Conservation (phyloP, 306 rosid genomes). For the Astragalus glycyphyllos region DNA sequence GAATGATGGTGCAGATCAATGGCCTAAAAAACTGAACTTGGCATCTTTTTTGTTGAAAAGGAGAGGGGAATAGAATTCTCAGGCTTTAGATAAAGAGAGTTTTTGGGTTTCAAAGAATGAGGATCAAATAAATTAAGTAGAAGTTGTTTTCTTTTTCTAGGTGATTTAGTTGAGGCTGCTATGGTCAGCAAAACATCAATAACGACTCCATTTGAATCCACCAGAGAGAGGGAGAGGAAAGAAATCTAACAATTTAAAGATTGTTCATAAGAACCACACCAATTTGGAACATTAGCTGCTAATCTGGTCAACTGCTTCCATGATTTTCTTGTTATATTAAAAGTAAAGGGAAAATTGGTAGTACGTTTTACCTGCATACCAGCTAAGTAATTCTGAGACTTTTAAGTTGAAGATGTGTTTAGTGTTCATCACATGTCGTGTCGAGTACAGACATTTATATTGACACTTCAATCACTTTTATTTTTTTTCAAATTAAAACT, state of each 20-base stretch:
- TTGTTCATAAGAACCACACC: conserved; percentile 48
- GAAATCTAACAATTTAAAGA: conserved; percentile 17
- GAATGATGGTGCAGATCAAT: conserved; percentile 26
- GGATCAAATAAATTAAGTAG: conserved; percentile 22
- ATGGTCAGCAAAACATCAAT: conserved; percentile 32
- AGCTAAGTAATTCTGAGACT: too few species aligned
- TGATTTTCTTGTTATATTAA: not conserved
- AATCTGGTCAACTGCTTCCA: conserved; percentile 56
- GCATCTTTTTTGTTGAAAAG: conserved; percentile 18
- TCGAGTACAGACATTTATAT: too few species aligned
- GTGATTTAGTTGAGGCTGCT: conserved; percentile 39
- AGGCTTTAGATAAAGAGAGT: conserved; percentile 32
- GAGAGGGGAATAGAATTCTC: not conserved
- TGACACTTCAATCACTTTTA: too few species aligned
- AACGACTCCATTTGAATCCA: conserved; percentile 56
- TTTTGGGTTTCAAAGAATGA: conserved; percentile 26
- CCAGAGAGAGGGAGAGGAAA: not conserved
- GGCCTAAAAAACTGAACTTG: conserved; percentile 22
- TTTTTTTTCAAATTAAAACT: too few species aligned
- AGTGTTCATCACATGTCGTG: too few species aligned
- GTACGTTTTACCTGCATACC: too few species aligned
- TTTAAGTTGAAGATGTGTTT: too few species aligned
- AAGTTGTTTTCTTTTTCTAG: not conserved
- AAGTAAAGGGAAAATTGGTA: too few species aligned
- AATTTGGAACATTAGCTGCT: conserved; percentile 38